These are phyloP conservation scores for Letharia columbiana DNA, from an alignment of 495 filamentous ascomycete genomes.

Conservation along the genomic window DNA sequence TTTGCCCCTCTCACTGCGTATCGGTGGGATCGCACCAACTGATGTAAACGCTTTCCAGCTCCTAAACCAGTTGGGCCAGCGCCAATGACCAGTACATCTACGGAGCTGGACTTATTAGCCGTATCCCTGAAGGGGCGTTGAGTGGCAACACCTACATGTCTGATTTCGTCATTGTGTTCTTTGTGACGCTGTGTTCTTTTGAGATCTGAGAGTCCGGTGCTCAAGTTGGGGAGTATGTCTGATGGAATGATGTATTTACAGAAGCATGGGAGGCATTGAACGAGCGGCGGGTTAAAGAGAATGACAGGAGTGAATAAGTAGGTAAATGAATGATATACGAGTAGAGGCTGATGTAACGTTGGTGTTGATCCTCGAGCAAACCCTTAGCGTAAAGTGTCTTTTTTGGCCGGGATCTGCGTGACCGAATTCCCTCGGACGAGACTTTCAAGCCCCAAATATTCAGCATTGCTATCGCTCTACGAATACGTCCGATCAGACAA, in stretches of 20 bases:
- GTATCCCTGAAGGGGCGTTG: neutral
- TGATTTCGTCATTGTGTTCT: slow-evolving; percentile 11
- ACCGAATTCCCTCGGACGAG: no score
- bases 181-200: neutral
- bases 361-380: neutral
- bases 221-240: neutral
- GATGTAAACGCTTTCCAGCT: slow-evolving; percentile 94
- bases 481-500: neutral
- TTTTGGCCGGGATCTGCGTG: neutral
- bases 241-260: slow-evolving; percentile 2
- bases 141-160: slow-evolving; percentile 15
- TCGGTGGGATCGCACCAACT: slow-evolving; percentile 60
- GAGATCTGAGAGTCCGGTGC: neutral
- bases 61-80: slow-evolving; percentile 94
- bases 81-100: slow-evolving; percentile 97
- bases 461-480: neutral
- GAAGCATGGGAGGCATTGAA: neutral
- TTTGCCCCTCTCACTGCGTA: slow-evolving; percentile 14
- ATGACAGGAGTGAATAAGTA: no score
- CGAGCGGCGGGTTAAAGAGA: neutral
- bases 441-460: no score
- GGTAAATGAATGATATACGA: neutral
- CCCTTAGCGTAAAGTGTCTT: neutral
- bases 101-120: slow-evolving; percentile 50
- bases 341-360: neutral